Evolutionary conservation across 2,329 filamentous ascomycete species (phyloP).

Genomic region (Zymoseptoria brevis): DNA sequence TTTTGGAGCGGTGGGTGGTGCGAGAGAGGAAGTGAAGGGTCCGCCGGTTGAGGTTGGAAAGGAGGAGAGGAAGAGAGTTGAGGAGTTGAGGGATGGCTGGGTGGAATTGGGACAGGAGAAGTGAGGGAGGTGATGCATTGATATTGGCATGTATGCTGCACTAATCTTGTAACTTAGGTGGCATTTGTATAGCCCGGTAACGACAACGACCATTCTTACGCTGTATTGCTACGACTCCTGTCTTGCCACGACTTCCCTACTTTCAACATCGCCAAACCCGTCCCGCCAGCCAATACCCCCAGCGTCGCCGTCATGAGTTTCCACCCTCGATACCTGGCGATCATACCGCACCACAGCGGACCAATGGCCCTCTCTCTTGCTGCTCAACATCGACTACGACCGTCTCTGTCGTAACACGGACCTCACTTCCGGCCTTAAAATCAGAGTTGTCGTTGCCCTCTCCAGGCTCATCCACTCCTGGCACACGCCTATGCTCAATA

Average conservation of each 20-base stretch:
- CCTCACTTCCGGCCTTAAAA: too few species aligned
- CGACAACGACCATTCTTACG: neutral
- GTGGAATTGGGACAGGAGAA: neutral
- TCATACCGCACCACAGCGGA: neutral
- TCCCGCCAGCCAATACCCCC: neutral
- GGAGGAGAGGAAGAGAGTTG: constrained; percentile 37
- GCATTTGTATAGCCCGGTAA: neutral
- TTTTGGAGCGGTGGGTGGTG: constrained; percentile 15
- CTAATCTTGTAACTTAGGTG: neutral
- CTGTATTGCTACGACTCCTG: neutral
- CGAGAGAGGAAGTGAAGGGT: constrained; percentile 38
- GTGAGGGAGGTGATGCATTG: neutral
- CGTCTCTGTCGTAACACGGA: too few species aligned
- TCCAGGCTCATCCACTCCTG: too few species aligned
- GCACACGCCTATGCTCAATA: too few species aligned
- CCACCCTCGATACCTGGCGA: neutral
- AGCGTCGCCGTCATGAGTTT: neutral
- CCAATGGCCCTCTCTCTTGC: neutral
- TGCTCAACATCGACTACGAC: too few species aligned
- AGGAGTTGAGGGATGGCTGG: constrained; percentile 37
- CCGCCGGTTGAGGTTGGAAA: constrained; percentile 40
- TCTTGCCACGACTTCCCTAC: neutral
- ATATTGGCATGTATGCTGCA: neutral
- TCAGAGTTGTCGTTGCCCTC: too few species aligned
- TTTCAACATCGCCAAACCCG: neutral